A percentile compares a stretch with the other conserved stretches of the same genome.
Evolutionary conservation across 306 rosid species (phyloP).

Genomic region (Glycine soja): DNA sequence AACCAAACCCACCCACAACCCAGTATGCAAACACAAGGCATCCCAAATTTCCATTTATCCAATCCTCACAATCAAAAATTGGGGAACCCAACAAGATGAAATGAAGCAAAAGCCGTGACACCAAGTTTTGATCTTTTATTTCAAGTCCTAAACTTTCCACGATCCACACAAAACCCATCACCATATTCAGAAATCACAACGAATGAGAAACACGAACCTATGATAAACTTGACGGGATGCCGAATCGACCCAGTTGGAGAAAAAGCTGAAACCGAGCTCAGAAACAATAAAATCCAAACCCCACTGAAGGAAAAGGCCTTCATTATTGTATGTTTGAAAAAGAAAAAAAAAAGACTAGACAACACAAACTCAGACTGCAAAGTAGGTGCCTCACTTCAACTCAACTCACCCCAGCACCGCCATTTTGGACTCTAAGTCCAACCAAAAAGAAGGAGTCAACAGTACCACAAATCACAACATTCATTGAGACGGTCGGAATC

Average conservation of each 20-base stretch:
- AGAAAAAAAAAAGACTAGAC: too few species aligned
- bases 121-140: conserved; percentile 28
- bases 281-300: conserved; percentile 48
- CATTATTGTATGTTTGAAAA: conserved; percentile 48
- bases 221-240: conserved; percentile 50
- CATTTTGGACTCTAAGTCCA: conserved; percentile 53
- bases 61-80: conserved; percentile 20
- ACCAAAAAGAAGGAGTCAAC: not conserved
- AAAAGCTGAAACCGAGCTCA: conserved; percentile 66
- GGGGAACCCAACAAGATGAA: conserved; percentile 27
- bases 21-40: not conserved
- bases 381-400: too few species aligned
- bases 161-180: conserved; percentile 17
- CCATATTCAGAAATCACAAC: not conserved
- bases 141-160: conserved; percentile 19
- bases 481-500: conserved; percentile 12
- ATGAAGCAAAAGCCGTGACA: not conserved
- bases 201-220: conserved; percentile 65
- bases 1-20: not conserved
- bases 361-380: not conserved
- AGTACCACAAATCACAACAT: not conserved
- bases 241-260: conserved; percentile 46
- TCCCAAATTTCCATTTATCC: conserved; percentile 21
- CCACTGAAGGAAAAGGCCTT: conserved; percentile 47
- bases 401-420: not conserved